Percentiles rank a stretch among this genome's conserved stretches.
Conservation (phyloP, 164 flowering plant species). For the Dillenia turbinata region DNA sequence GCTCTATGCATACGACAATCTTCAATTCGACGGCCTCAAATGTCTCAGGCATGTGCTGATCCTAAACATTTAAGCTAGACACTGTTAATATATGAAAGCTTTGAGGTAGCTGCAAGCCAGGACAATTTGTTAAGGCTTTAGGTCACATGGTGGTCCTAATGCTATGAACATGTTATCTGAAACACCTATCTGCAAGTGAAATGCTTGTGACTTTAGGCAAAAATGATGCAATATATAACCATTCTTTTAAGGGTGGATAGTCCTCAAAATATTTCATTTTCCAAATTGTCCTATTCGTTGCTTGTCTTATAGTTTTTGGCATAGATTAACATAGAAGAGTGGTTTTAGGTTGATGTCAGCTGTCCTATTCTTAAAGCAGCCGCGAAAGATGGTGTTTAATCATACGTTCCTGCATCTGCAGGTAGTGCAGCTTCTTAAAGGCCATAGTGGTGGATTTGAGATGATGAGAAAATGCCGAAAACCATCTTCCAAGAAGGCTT, state of each 20-base stretch:
- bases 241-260: no score
- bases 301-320: no score
- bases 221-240: no score
- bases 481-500: slow-evolving; percentile 30
- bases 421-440: slow-evolving; percentile 45
- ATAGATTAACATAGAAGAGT: no score
- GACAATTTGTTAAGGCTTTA: neutral
- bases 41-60: slow-evolving; percentile 41
- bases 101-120: neutral
- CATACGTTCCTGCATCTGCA: slow-evolving; percentile 8
- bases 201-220: no score
- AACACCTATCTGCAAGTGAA: no score
- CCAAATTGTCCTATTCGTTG: no score
- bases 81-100: neutral
- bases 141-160: no score
- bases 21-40: slow-evolving; percentile 45
- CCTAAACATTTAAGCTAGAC: neutral
- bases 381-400: neutral
- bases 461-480: slow-evolving; percentile 22
- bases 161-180: no score
- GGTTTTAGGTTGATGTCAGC: neutral
- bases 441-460: slow-evolving; percentile 41
- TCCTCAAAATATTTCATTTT: no score
- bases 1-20: slow-evolving; percentile 52
- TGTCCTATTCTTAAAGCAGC: neutral